Evolutionary conservation across 768 basidiomycete species (phyloP).

Genomic region (Hericium erinaceus): DNA sequence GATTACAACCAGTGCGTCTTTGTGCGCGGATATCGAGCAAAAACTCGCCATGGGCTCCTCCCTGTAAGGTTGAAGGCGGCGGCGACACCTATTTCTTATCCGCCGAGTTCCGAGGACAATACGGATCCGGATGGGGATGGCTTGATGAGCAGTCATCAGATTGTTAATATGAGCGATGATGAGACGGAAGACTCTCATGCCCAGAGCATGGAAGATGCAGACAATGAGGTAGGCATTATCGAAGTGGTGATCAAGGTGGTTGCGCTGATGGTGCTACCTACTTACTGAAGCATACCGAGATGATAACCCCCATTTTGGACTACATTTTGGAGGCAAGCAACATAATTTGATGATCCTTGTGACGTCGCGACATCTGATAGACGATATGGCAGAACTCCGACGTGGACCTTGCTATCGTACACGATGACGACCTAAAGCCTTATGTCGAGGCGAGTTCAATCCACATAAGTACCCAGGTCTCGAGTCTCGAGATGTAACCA

Average conservation of each 20-base stretch:
- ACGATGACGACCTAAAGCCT: slow-evolving; percentile 8
- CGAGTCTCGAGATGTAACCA: neutral
- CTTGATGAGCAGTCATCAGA: neutral
- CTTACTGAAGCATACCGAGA: neutral
- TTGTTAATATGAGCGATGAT: neutral
- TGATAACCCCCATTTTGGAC: neutral
- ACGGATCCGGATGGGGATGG: neutral
- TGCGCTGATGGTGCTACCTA: no score
- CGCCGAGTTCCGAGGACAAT: neutral
- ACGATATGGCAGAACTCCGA: neutral
- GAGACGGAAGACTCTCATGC: no score
- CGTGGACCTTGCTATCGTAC: slow-evolving; percentile 9
- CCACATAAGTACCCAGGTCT: neutral
- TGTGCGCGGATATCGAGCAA: neutral
- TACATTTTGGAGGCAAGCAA: slow-evolving; percentile 3
- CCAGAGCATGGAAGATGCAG: neutral
- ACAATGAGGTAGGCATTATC: neutral
- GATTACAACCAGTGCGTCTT: neutral
- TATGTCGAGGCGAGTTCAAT: neutral
- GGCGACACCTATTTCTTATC: neutral
- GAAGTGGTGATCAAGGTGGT: no score
- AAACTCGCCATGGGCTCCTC: neutral
- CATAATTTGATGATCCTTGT: neutral
- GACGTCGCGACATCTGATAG: neutral
- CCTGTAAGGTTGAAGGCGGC: neutral